These are phyloP conservation scores for Debaryomycetaceae sp. DNA, from an alignment of 1,139 yeast species.

Conservation along the genomic window DNA sequence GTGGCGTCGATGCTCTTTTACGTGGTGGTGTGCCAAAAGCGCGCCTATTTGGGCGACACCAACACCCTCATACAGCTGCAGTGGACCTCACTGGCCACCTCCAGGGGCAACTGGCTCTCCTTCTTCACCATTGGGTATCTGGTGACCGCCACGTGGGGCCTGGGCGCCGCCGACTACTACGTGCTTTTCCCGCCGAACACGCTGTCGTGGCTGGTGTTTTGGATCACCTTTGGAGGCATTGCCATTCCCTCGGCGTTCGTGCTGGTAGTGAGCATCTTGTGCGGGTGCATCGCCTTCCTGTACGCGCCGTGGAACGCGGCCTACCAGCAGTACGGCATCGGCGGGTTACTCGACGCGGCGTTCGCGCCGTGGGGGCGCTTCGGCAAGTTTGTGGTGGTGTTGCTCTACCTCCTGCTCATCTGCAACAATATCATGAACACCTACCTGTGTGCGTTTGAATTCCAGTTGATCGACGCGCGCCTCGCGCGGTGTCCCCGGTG, in stretches of 20 bases:
- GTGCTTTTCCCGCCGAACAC: constrained; percentile 22
- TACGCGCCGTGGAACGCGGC: constrained; percentile 23
- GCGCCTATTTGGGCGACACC: constrained; percentile 7
- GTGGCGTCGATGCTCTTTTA: constrained; percentile 19
- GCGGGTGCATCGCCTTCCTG: constrained; percentile 21
- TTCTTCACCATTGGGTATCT: constrained; percentile 25
- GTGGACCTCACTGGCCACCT: too few species aligned
- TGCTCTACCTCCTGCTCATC: constrained; percentile 30
- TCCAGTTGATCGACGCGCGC: constrained; percentile 19
- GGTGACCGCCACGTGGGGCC: constrained; percentile 26
- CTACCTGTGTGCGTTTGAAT: constrained; percentile 23
- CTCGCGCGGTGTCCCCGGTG: constrained; percentile 21
- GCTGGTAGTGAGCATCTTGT: constrained; percentile 19
- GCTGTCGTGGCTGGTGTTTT: constrained; percentile 16
- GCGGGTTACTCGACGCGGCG: constrained; percentile 20
- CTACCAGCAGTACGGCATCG: constrained; percentile 18
- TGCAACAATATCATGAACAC: constrained; percentile 35
- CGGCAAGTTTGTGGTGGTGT: constrained; percentile 29
- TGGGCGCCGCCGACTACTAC: constrained; percentile 26
- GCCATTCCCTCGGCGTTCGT: constrained; percentile 24
- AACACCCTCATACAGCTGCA: too few species aligned
- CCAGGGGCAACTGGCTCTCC: constrained; percentile 22
- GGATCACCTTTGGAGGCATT: constrained; percentile 21
- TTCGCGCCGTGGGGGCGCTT: constrained; percentile 24
- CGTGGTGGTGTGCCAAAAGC: constrained; percentile 19